These are phyloP conservation scores for Sungouiozyma ichnusensis DNA, from an alignment of 805 yeast genomes.

Conservation along the genomic window DNA sequence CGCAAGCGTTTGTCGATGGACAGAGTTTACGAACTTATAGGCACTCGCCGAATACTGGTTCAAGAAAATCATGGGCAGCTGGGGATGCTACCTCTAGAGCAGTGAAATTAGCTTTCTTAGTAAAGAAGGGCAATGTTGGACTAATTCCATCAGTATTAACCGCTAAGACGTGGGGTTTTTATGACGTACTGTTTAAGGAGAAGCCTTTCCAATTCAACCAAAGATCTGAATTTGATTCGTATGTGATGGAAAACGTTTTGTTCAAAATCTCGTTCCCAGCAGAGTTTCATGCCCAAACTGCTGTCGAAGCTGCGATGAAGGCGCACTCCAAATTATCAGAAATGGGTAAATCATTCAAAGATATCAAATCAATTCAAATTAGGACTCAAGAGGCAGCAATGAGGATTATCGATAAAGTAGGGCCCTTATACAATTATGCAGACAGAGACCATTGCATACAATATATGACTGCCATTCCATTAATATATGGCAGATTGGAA, in stretches of 20 bases:
- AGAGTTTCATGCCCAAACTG: conserved; percentile 57
- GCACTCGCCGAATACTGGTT: conserved; percentile 55
- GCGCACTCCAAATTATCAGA: conserved; percentile 30
- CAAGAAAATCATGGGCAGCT: conserved; percentile 59
- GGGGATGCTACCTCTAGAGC: conserved; percentile 55
- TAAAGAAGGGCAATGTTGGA: conserved; percentile 37
- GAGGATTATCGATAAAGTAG: conserved; percentile 48
- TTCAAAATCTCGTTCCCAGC: conserved; percentile 58
- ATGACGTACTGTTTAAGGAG: conserved; percentile 49
- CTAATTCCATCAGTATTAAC: conserved; percentile 47
- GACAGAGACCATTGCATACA: conserved; percentile 59
- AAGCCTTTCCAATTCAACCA: conserved; percentile 40
- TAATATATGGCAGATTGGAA: conserved; percentile 44
- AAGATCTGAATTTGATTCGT: conserved; percentile 38
- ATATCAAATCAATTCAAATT: conserved; percentile 40
- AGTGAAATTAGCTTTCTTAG: conserved; percentile 43
- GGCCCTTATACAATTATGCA: conserved; percentile 52
- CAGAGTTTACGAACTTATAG: conserved; percentile 50
- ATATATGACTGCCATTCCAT: conserved; percentile 50
- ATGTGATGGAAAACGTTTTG: conserved; percentile 53
- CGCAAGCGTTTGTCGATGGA: conserved; percentile 55
- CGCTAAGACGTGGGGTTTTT: conserved; percentile 53
- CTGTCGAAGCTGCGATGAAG: conserved; percentile 47
- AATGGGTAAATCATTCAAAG: conserved; percentile 36
- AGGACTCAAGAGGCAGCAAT: conserved; percentile 53